Conservation (phyloP, 208 protist species). For the Leishmania arabica region DNA sequence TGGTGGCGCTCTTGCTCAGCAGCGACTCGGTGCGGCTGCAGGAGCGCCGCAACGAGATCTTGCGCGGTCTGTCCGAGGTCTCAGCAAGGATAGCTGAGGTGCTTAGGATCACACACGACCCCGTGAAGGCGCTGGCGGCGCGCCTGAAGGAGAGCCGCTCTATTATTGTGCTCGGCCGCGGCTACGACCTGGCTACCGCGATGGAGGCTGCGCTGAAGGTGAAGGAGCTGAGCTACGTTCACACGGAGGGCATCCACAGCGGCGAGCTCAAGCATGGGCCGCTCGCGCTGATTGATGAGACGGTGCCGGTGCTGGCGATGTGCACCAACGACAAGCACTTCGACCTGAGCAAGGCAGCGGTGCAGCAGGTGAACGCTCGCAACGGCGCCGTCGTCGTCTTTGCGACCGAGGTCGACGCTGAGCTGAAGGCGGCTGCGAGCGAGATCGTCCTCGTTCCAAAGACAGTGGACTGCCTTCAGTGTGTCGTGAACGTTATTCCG, state of each 20-base stretch:
- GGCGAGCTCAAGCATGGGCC: conserved; percentile 99
- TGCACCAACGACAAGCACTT: conserved; percentile 81
- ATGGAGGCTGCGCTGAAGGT: conserved; percentile 97
- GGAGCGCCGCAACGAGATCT: conserved; percentile 66
- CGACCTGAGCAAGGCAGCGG: conserved; percentile 75
- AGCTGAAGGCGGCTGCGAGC: conserved; percentile 41
- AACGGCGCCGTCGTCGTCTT: conserved; percentile 83
- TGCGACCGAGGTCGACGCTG: conserved; percentile 48
- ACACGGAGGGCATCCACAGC: conserved; percentile 96
- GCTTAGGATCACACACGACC: conserved; percentile 48
- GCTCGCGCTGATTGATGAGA: conserved; percentile 96
- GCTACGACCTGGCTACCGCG: conserved; percentile 92
- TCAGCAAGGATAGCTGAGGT: conserved; percentile 58
- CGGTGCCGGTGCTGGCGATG: conserved; percentile 93
- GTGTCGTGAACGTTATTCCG: conserved; percentile 94
- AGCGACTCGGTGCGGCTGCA: conserved; percentile 49
- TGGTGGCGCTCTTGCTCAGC: conserved; percentile 91
- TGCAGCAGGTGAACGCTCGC: conserved; percentile 91
- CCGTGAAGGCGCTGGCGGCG: conserved; percentile 76
- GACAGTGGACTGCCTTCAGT: conserved; percentile 90
- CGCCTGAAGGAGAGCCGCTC: conserved; percentile 48
- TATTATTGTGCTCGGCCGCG: conserved; percentile 91
- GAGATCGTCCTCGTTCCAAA: conserved; percentile 69
- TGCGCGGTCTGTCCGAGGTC: conserved; percentile 65
- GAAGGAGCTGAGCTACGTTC: conserved; percentile 98